Evolutionary conservation across 2,329 filamentous ascomycete species (phyloP).

Genomic region (Xylaria sp.): DNA sequence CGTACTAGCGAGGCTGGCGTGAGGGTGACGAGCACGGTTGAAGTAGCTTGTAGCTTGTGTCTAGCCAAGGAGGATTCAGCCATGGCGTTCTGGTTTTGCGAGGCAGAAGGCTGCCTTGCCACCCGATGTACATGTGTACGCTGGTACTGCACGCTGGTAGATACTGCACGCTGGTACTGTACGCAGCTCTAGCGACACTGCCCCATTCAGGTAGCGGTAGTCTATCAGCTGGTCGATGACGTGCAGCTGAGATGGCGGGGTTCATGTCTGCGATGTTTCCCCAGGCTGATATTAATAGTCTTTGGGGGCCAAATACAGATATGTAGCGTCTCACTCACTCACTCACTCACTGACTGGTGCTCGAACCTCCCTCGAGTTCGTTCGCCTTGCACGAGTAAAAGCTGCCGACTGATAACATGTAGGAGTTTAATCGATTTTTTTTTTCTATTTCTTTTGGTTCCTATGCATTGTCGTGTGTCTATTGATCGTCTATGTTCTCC

Average conservation of each 20-base stretch:
- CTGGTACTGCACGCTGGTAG: neutral
- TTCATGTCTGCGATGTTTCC: constrained; percentile 8
- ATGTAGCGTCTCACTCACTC: neutral
- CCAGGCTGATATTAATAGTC: constrained; percentile 8
- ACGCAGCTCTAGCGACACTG: neutral
- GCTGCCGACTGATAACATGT: neutral
- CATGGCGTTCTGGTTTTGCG: constrained; percentile 10
- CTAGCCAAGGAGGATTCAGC: neutral
- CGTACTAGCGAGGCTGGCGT: constrained; percentile 13
- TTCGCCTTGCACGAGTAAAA: neutral
- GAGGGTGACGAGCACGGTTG: neutral
- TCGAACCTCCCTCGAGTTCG: neutral
- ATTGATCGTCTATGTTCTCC: constrained; percentile 36
- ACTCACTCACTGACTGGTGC: too few relatives aligned
- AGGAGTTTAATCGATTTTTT: constrained; percentile 26
- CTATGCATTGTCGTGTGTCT: constrained; percentile 36
- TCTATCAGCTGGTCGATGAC: constrained; percentile 5
- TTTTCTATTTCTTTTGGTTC: constrained; percentile 37
- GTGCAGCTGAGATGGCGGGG: constrained; percentile 21
- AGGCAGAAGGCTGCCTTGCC: constrained; percentile 20
- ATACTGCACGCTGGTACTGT: constrained; percentile 5
- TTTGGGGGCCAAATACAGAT: neutral
- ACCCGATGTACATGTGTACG: neutral
- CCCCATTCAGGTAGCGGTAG: constrained; percentile 17
- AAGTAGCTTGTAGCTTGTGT: neutral